Base-by-base conservation (phyloP, 2,329 filamentous ascomycete species). In the Paracoccidioides lutzii region DNA sequence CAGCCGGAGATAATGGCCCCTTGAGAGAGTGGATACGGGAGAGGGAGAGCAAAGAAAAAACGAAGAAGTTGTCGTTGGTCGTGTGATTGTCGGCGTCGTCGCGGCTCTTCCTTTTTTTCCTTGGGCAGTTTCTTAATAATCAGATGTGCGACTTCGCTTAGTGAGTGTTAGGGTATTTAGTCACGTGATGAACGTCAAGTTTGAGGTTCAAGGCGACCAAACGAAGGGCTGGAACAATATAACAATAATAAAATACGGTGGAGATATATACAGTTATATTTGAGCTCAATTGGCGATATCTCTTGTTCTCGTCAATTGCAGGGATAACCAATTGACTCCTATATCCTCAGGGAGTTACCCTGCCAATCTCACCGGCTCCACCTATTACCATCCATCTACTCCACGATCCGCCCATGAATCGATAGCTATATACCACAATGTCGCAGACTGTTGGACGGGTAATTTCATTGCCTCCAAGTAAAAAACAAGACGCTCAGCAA, bases 371-470 rank as follows among this genome's bases (percentile, higher is more conserved):
- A 1, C 40, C 40, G 10, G 40, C 33, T 3, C 9, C 45, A 37
- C 42, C 37, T 9, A 37, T 5, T n/a, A 35, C 35, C 14, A 41
- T 32, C 12, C 5, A 8, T 14, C 12, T 32, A 12, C 3, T 35
- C 3, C 42, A 52, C 32, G 22, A 44, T 42, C 52, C 51, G 45
- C 56, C n/a, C 48, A 56, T 58, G 54, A 35, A 43, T 55, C 45
- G 42, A 56, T 57, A 56, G 52, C 40, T 32, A 48, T 28, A 48
- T 38, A 37, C 56, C 58, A 66, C 59, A 59, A 75, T 75, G 73
- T 75, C 73, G 61, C 70, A 73, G 63, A 71, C 68, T 45, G 61
- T 75, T 53, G 73, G 73, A 66, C 73, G 71, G 71, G 73, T 75
- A 61, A 37, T 22, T 40, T 30, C 30, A 14, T 30, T 9, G 8